Percentiles rank a stretch among this genome's conserved stretches.
Conservation (phyloP, 2,329 filamentous ascomycete genomes). For the Mycosphaerelloides madeirae region DNA sequence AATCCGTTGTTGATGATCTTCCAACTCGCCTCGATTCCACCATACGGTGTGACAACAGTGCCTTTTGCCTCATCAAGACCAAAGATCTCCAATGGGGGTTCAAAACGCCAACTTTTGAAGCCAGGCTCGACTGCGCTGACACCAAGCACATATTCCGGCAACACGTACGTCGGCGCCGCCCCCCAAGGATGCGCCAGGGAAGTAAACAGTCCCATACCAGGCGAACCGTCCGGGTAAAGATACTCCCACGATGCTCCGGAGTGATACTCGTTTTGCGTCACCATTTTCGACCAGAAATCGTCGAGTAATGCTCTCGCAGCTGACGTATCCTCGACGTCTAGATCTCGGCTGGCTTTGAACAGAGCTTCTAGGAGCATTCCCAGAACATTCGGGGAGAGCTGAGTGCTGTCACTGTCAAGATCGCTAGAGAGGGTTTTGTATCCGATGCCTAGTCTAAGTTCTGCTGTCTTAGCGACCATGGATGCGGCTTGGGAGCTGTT, state of each 20-base stretch:
- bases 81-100: constrained; percentile 26
- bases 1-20: constrained; percentile 11
- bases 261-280: constrained; percentile 33
- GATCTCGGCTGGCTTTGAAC: constrained; percentile 26
- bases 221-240: constrained; percentile 35
- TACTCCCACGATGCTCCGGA: constrained; percentile 47
- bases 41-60: constrained; percentile 27
- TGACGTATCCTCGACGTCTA: constrained; percentile 20
- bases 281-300: constrained; percentile 42
- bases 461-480: constrained; percentile 25
- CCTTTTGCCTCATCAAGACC: constrained; percentile 26
- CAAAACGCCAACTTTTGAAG: constrained; percentile 27
- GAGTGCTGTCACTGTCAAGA: constrained; percentile 26
- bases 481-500: constrained; percentile 29
- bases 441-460: constrained; percentile 33
- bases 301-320: constrained; percentile 32
- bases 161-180: constrained; percentile 42
- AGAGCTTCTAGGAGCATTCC: constrained; percentile 42
- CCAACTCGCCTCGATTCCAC: constrained; percentile 23
- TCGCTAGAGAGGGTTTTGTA: constrained; percentile 33
- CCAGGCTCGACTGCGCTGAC: constrained; percentile 24
- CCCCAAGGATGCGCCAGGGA: constrained; percentile 44
- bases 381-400: constrained; percentile 43
- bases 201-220: constrained; percentile 42
- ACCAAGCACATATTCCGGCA: constrained; percentile 36